These are phyloP conservation scores for Daphne laureola DNA, from an alignment of 441 rosid species.

Conservation along the genomic window DNA sequence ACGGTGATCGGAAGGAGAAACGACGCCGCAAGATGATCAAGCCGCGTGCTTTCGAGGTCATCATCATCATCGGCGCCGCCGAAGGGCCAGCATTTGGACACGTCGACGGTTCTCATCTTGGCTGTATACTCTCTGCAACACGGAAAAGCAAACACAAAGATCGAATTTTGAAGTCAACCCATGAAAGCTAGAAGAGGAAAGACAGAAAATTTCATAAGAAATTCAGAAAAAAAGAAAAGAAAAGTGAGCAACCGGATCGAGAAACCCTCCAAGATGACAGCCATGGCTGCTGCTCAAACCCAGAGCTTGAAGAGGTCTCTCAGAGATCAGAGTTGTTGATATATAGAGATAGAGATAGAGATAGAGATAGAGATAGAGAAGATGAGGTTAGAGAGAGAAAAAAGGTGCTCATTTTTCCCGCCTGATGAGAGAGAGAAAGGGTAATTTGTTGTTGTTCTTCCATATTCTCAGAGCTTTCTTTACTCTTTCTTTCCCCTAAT, in stretches of 20 bases:
- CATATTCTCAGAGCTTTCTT: slow-evolving; percentile 8
- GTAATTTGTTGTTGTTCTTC: slow-evolving; percentile 1
- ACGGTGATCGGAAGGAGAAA: slow-evolving; percentile 45
- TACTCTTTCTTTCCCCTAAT: slow-evolving; percentile 21
- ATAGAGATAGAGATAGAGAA: neutral
- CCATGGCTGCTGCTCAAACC: slow-evolving; percentile 18
- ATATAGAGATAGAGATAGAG: neutral
- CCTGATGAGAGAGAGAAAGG: slow-evolving; percentile 18
- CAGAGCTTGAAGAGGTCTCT: neutral
- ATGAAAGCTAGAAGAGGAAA: neutral
- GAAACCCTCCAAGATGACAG: slow-evolving; percentile 31
- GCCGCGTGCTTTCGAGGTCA: neutral
- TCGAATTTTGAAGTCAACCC: neutral
- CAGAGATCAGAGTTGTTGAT: neutral
- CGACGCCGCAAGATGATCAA: slow-evolving; percentile 21
- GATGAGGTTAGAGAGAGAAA: slow-evolving; percentile 8
- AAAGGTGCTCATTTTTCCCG: slow-evolving; percentile 31
- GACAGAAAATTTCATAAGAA: neutral
- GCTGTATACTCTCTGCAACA: slow-evolving; percentile 37
- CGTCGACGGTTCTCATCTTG: slow-evolving; percentile 30
- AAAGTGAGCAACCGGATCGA: slow-evolving; percentile 44
- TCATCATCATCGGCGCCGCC: slow-evolving; percentile 2
- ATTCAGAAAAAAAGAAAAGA: neutral
- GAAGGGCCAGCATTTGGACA: slow-evolving; percentile 55
- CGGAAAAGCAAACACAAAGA: neutral